Evolutionary conservation across 345 rosid species (phyloP).

Genomic region (Carallia pectinifolia): DNA sequence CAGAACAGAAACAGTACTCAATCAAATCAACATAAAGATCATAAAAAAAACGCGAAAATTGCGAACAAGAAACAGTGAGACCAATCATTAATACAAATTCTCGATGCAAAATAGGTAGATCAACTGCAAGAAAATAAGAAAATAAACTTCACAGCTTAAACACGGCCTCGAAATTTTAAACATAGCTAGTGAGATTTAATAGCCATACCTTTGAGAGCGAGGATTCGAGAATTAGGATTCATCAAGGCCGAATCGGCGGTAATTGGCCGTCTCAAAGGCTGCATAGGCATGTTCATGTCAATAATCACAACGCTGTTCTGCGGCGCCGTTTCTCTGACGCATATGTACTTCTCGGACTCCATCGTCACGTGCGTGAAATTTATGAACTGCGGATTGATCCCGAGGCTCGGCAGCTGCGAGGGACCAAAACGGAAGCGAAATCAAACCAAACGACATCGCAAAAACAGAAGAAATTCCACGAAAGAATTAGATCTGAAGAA

Average conservation of each 20-base stretch:
- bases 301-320: constrained; percentile 72
- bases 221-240: constrained; percentile 79
- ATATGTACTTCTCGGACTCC: constrained; percentile 81
- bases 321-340: constrained; percentile 73
- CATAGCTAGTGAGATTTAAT: not conserved
- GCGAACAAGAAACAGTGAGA: too few relatives aligned
- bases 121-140: not conserved
- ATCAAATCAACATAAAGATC: too few relatives aligned
- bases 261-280: constrained; percentile 72
- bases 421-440: constrained; percentile 6
- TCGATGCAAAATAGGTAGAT: too few relatives aligned
- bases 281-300: constrained; percentile 77
- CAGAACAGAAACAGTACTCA: too few relatives aligned
- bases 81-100: too few relatives aligned
- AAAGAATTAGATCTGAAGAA: constrained; percentile 33
- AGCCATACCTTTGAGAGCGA: constrained; percentile 67
- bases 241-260: constrained; percentile 75
- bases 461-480: too few relatives aligned
- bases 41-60: too few relatives aligned
- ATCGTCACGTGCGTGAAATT: constrained; percentile 71
- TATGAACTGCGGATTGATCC: constrained; percentile 70
- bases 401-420: constrained; percentile 65
- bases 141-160: not conserved
- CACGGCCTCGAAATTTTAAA: not conserved
- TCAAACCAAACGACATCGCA: not conserved